Base-by-base conservation (phyloP, 2,329 filamentous ascomycete genomes). In the Orbilia oligospora region DNA sequence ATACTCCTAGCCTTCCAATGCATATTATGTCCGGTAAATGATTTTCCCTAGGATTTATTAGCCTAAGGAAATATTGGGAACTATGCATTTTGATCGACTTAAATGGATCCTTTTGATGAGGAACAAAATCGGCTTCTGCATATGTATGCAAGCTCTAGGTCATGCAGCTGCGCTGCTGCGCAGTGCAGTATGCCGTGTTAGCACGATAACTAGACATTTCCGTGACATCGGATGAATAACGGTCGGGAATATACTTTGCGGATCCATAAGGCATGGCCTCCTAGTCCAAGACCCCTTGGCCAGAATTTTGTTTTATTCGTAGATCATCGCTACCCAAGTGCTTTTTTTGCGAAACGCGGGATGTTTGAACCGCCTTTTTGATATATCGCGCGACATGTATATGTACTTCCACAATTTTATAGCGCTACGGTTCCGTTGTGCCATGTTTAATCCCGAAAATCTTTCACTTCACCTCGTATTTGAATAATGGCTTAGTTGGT, bases 11-110 rank as follows among this genome's bases (percentile, higher is more conserved):
- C 41, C 48, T 38, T 56, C 63, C 55, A 69, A 72, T 71, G 14
- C 72, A 78, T 55, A 64, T 65, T 56, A 36, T 48, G 36, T 65
- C 12, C 46, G 24, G 68, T 56, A 69, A 78, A 78, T 63, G 75
- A 78, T 78, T 64, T 72, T 69, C 75, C 36, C 75, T 41, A 51
- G 75, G 75, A 69, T 72, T 27, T 72, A 75, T 68, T 75, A 72
- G 67, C 68, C 73, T 77, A 65, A 48, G 49, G 46, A 66, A 51
- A 63, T 63, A 38, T 72, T 65, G 69, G 36, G 46, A 48, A 20
- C 36, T 46, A 44, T 55, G 56, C 27, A 55, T 55, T 55, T 36
- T 38, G 41, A 51, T 65, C 46, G n/a, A 46, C 30, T 24, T 65
- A 49, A 51, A 14, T 33, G 61, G 24, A 65, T 33, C 44, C 41